Evolutionary conservation across 352 stramenopile genomes (phyloP).

Genomic region (Chrysophaeum taylorii): DNA sequence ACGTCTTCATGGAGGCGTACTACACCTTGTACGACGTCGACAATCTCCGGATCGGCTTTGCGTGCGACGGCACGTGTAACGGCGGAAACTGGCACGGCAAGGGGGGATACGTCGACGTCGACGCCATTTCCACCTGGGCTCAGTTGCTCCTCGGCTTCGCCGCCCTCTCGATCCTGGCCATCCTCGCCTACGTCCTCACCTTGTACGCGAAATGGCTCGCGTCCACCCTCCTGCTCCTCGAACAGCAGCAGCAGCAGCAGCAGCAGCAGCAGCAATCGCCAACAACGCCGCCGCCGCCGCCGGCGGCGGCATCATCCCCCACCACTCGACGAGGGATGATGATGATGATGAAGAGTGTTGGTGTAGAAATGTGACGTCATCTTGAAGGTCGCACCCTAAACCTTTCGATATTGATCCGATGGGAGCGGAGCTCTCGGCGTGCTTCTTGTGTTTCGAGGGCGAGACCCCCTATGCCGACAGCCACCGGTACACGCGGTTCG

Average conservation of each 20-base stretch:
- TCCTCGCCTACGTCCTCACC: too few relatives aligned
- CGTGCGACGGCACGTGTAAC: slow-evolving; percentile 62
- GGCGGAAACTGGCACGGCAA: slow-evolving; percentile 47
- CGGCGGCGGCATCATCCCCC: too few relatives aligned
- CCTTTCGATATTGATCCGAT: too few relatives aligned
- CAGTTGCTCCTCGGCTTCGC: not conserved
- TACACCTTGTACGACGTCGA: slow-evolving; percentile 76
- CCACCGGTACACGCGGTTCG: slow-evolving; percentile 9
- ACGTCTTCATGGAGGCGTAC: slow-evolving; percentile 77
- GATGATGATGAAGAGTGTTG: too few relatives aligned
- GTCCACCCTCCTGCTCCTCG: too few relatives aligned
- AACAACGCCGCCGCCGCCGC: too few relatives aligned
- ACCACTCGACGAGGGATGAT: too few relatives aligned
- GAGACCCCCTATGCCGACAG: not conserved
- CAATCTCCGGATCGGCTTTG: slow-evolving; percentile 69
- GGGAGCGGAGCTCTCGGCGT: not conserved
- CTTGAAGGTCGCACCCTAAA: too few relatives aligned
- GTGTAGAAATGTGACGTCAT: too few relatives aligned
- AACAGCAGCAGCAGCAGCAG: too few relatives aligned
- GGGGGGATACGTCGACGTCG: slow-evolving; percentile 27
- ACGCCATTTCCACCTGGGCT: slow-evolving; percentile 24
- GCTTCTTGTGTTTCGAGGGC: slow-evolving; percentile 3
- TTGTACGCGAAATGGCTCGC: too few relatives aligned
- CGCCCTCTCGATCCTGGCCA: not conserved
- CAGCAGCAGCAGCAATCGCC: too few relatives aligned